Base-by-base conservation (phyloP, 2,329 filamentous ascomycete genomes). In the Aspergillus fijiensis region DNA sequence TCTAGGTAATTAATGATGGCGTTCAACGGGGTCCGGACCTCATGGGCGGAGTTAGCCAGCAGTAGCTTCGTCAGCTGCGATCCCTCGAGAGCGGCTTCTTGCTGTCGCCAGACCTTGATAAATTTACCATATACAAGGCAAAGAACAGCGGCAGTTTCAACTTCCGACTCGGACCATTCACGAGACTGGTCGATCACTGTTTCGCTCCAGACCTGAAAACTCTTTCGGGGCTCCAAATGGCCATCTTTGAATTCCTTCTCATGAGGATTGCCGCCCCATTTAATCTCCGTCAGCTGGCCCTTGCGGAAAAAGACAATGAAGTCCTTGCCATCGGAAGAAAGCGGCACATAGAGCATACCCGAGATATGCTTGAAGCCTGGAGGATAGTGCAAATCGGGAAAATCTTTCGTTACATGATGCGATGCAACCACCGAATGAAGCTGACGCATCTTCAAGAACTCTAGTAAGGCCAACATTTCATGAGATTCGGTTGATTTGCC, bases 1-100 rank as follows among this genome's bases (percentile, higher is more conserved):
- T 96, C 92, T 1, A 96, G 83, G 66, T 96, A 96, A 68, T 96
- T 96, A 75, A 96, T 96, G 69, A 96, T 96, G 16, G 92, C 92
- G 69, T 96, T 96, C 2, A 96, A 78, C 0, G 92, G 92, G 0
- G 92, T 96, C 53, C 93, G 88, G 9, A 96, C 91, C 78, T 96
- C 92, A 65, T 96, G 93, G 0, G 92, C 92, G 0, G 92, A 96
- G 65, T 96, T 96, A 4, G 92, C 90, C 23, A 96, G 80, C 1
- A 96, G 77, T 4, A 96, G 76, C 51, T 86, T 83, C 0, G 91
- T 96, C 2, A 96, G 80, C 61, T 93, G 89, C 66, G 89, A 96
- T 70, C 82, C 94, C 67, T 96, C 89, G 60, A 96, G 72, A 0
- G 90, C 90, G 1, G 88, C 89, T 73, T 96, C 92, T 66, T 96